Base-by-base conservation (phyloP, 176 grass and related monocot genomes). In the Poa annua region DNA sequence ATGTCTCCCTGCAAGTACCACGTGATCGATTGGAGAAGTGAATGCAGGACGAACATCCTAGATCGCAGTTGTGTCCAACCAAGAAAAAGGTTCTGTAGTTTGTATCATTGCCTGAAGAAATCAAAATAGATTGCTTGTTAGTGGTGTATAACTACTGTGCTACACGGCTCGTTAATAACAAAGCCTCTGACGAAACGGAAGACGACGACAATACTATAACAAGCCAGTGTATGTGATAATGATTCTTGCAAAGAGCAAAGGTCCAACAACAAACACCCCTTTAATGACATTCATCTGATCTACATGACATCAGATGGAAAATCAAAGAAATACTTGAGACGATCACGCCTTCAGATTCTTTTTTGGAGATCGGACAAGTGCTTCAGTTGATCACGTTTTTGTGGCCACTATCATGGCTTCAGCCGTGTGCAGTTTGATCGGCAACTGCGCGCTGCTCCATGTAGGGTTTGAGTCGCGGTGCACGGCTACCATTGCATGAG, bases 21-120 rank as follows among this genome's bases (percentile, higher is more conserved):
- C 44, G 42, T 72, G 69, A 72, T 78, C 13, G 54, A 72, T 61
- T 63, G 39, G 47, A 50, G 51, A 74, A 50, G 45, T 33, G 25
- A 3, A 51, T 33, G 7, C 24, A 74, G n/a, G n/a, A n/a, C 22
- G 69, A 74, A 74, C 44, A 51, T 10, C 16, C 71, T 74, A 49
- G 45, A 51, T 7, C 14, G 32, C 24, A 9, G 22, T 32, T 50
- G 71, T 74, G 44, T 50, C 47, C 45, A 32, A 45, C 2, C 22
- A 74, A 20, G 14, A 19, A 51, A 51, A 74, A 51, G 8, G 25
- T 50, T 51, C 4, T 32, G 42, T 16, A 73, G 42, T 32, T 29
- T 73, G 44, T 48, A 29, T 22, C 24, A 73, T 73, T 73, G 20
- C 44, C 70, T 3, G 45, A 17, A 33, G 24, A 52, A 32, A 72